A percentile compares a stretch with the other conserved stretches of the same genome.
Evolutionary conservation across 805 yeast genomes (phyloP).

Genomic region (Lachancea fermentati): DNA sequence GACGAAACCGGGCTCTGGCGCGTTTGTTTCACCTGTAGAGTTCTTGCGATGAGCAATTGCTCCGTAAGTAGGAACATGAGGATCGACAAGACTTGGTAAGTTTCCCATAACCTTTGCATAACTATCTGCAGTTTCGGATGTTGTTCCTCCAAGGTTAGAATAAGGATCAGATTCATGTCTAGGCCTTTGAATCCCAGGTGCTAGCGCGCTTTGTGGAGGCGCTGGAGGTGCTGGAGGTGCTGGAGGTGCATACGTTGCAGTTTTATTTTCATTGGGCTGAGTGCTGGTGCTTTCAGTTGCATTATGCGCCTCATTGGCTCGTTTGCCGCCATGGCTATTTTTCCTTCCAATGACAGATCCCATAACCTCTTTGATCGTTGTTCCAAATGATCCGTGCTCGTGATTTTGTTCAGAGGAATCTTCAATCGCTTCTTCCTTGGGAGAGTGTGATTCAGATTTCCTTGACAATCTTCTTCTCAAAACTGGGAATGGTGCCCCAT

Average conservation of each 20-base stretch:
- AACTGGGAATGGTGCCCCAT: slow-evolving; percentile 2
- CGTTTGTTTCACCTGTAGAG: not conserved
- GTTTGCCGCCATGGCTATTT: not conserved
- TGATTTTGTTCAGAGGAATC: not conserved
- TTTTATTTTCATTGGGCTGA: not conserved
- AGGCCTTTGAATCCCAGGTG: not conserved
- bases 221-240: not conserved
- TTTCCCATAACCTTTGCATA: slow-evolving; percentile 23
- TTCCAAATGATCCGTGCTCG: slow-evolving; percentile 1
- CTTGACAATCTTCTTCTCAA: slow-evolving; percentile 4
- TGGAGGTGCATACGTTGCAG: too few relatives aligned
- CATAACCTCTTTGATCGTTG: slow-evolving; percentile 6
- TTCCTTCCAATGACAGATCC: slow-evolving; percentile 6
- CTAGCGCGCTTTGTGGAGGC: not conserved
- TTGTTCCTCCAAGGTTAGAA: not conserved
- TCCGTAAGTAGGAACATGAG: slow-evolving; percentile 25
- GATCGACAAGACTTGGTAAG: slow-evolving; percentile 27
- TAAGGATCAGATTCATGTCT: not conserved
- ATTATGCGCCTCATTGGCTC: not conserved
- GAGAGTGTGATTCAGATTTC: not conserved
- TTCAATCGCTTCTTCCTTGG: not conserved
- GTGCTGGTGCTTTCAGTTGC: not conserved
- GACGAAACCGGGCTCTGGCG: not conserved
- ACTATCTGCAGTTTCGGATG: slow-evolving; percentile 1
- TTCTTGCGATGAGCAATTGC: slow-evolving; percentile 11